Evolutionary conservation across 1,284 basidiomycete genomes (phyloP).

Genomic region (Sporisorium sorghi): DNA sequence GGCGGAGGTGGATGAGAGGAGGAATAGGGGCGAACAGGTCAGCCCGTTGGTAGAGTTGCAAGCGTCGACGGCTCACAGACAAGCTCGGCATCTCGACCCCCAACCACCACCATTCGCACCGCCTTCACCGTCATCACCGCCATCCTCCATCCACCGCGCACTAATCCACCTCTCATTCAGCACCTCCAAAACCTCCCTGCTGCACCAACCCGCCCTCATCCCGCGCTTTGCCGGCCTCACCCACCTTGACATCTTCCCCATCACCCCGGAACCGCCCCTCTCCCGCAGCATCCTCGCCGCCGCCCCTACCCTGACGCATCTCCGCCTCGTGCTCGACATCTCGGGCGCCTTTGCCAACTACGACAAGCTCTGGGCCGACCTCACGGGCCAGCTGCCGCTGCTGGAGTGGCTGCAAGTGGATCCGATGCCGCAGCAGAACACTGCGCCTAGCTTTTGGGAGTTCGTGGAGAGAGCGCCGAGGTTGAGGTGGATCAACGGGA

Average conservation of each 20-base stretch:
- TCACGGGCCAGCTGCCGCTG: conserved; percentile 14
- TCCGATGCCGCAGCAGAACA: conserved; percentile 47
- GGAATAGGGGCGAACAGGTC: neutral
- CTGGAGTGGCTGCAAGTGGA: conserved; percentile 25
- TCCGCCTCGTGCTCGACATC: conserved; percentile 35
- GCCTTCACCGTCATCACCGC: conserved; percentile 1
- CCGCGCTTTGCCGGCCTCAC: conserved; percentile 19
- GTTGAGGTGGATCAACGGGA: conserved; percentile 22
- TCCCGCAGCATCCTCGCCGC: conserved; percentile 7
- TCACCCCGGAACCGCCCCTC: conserved; percentile 41
- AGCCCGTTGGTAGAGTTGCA: conserved; percentile 16
- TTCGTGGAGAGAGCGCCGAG: conserved; percentile 23
- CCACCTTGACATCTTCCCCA: conserved; percentile 40
- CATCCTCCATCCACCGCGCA: conserved; percentile 9
- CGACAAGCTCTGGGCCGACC: conserved; percentile 26
- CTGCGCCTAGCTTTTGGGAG: conserved; percentile 39
- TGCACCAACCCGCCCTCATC: conserved; percentile 30
- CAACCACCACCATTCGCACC: neutral
- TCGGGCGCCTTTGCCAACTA: conserved; percentile 40
- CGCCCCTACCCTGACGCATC: conserved; percentile 20
- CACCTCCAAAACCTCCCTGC: conserved; percentile 35
- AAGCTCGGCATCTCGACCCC: conserved; percentile 21
- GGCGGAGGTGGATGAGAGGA: conserved; percentile 1
- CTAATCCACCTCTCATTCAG: conserved; percentile 33
- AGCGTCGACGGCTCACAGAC: neutral